Base-by-base conservation (phyloP, 169 alveolate genomes). In the Cryptosporidium meleagridis region DNA sequence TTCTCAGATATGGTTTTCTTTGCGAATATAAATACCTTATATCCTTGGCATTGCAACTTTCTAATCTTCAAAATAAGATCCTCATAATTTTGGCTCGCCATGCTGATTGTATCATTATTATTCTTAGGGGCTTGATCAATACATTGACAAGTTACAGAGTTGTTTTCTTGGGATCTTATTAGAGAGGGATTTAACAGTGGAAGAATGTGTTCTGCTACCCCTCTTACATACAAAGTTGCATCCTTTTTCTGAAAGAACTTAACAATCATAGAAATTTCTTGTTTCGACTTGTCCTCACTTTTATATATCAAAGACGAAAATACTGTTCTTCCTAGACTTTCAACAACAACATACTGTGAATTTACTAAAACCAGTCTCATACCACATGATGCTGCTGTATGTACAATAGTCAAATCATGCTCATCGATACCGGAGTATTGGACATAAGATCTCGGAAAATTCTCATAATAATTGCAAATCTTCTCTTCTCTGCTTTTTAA, bases 351-450 rank as follows among this genome's bases (percentile, higher is more conserved):
- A 44, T 62, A 70, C 33, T 80, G 89, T 37, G 89, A 62, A 48
- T 80, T 80, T 12, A 65, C 68, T 26, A 80, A 48, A 29, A 80
- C 89, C 67, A 80, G 10, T 21, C 89, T 80, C 89, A 80, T 80
- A 37, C 89, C 89, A 65, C 72, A 80, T 29, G 80, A 59, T 62
- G 89, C 89, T 18, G 89, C 89, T 4, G 89, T 65, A 29, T 80
- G 72, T 23, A 80, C 89, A 12, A 80, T 80, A 21, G 89, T 80
- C 70, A 80, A 41, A 29, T 80, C 89, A 39, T 39, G 44, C 33
- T 80, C 89, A 16, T 80, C 89, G 1, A 80, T 62, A 31, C 89
- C 89, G 16, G 89, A 80, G 33, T 80, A 80, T 45, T 80, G 80
- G 16, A 80, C 89, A 65, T 80, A 65, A 23, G 89, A 37, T 51